Base-by-base conservation (phyloP, 768 basidiomycete species). In the Termitomyces bulborhizus region DNA sequence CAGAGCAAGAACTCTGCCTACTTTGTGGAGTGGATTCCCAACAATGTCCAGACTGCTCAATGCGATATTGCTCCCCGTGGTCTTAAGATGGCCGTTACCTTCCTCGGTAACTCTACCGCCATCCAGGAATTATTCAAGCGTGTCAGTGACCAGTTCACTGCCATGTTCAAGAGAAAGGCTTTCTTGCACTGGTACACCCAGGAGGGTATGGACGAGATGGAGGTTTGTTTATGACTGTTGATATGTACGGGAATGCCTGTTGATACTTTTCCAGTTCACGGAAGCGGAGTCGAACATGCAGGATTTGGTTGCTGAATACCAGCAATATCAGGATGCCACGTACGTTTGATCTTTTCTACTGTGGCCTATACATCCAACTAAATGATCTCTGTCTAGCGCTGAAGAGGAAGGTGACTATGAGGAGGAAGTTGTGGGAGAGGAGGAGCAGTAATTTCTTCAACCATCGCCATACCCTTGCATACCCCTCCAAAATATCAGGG, bases 271-370 rank as follows among this genome's bases (percentile, higher is more conserved):
- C 12, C 62, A 85, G 83, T 93, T 98, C 83, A 95, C 96, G 59
- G 96, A 98, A 73, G 96, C 95, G 54, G 95, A 98, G 76, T 94
- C 91, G 60, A 98, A 98, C 83, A 94, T 98, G 93, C 93, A 97
- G 70, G 96, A 98, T 77, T 79, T 98, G 60, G 91, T 98, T 58
- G 93, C 94, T 50, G 96, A 98, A 75, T 98, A 97, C 76, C 93
- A 96, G 69, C 92, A 93, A 73, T 93, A 93, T 76, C 91, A 93
- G 76, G 91, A 93, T 67, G 91, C 91, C 42, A 93, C 90, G 89
- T 93, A 73, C 59, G 90, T 84, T 29, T 53, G 46, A 15, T 31
- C 31, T 48, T 8, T 57, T 42, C 15, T 41, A 13, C 27, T 4
- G 59, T 32, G 15, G 9, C 3, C 4, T 6, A 4, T 16, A 18